Evolutionary conservation across 2,329 filamentous ascomycete genomes (phyloP).

Genomic region (Colletotrichum sp.): DNA sequence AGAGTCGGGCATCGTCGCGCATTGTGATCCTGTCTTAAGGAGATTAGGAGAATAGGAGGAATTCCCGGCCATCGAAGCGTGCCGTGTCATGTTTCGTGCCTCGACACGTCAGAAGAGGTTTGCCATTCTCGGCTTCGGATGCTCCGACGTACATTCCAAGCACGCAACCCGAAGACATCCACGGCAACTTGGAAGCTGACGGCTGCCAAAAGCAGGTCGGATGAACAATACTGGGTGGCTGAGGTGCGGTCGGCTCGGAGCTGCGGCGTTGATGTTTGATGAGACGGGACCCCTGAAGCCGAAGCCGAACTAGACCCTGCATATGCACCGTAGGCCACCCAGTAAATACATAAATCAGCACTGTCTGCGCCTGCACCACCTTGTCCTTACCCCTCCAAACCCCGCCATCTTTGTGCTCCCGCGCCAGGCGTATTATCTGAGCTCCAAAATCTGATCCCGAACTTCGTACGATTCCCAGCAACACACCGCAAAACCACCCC

Average conservation of each 20-base stretch:
- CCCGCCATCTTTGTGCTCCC: neutral
- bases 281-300: neutral
- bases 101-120: slow-evolving; percentile 18
- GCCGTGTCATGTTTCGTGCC: neutral
- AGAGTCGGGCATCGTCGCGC: neutral
- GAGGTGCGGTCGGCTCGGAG: neutral
- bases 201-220: neutral
- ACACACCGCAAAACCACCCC: neutral
- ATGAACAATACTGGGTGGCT: neutral
- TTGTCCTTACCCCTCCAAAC: neutral
- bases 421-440: neutral
- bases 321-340: neutral
- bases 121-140: neutral
- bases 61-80: neutral
- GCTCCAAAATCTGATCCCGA: neutral
- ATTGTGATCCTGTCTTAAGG: slow-evolving; percentile 12
- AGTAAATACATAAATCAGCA: neutral
- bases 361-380: neutral
- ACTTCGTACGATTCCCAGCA: neutral
- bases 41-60: slow-evolving; percentile 18
- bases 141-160: neutral
- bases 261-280: neutral
- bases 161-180: neutral
- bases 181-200: neutral
- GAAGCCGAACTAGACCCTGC: slow-evolving; percentile 3